Evolutionary conservation across 2,329 filamentous ascomycete genomes (phyloP).

Genomic region (Colletotrichum sp.): DNA sequence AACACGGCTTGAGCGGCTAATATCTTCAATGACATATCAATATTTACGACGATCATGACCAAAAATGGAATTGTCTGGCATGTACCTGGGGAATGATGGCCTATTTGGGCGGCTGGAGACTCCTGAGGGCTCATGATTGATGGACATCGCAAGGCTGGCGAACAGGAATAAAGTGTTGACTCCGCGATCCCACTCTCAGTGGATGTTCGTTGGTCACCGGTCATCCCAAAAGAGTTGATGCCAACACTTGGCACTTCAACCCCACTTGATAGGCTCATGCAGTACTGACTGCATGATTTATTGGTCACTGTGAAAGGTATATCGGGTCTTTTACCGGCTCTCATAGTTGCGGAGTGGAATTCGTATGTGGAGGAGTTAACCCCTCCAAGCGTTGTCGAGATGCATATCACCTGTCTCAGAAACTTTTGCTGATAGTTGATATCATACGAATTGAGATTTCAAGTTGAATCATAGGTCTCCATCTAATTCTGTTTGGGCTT

Average conservation of each 20-base stretch:
- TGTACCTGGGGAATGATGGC: background rate
- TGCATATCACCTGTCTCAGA: too few relatives aligned
- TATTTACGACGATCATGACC: background rate
- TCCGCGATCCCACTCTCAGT: background rate
- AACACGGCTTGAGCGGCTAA: background rate
- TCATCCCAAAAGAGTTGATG: background rate
- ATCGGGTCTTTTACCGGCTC: background rate
- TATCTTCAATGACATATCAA: accelerated
- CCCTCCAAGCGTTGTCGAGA: too few relatives aligned
- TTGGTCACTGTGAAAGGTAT: background rate
- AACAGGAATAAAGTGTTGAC: background rate
- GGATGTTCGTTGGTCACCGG: background rate
- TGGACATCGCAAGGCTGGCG: background rate
- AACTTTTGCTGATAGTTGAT: too few relatives aligned
- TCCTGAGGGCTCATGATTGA: background rate
- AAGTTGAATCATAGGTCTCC: too few relatives aligned
- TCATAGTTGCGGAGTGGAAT: too few relatives aligned
- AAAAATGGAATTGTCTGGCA: background rate
- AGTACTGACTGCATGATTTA: background rate
- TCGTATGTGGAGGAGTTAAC: too few relatives aligned
- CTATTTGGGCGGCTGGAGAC: accelerated
- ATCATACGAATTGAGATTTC: too few relatives aligned
- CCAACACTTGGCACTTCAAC: background rate
- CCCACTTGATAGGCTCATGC: background rate
- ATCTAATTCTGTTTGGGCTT: too few relatives aligned